phyloP scores from a whole-genome alignment of 805 yeast species.

The Pichia scutulata region DNA sequence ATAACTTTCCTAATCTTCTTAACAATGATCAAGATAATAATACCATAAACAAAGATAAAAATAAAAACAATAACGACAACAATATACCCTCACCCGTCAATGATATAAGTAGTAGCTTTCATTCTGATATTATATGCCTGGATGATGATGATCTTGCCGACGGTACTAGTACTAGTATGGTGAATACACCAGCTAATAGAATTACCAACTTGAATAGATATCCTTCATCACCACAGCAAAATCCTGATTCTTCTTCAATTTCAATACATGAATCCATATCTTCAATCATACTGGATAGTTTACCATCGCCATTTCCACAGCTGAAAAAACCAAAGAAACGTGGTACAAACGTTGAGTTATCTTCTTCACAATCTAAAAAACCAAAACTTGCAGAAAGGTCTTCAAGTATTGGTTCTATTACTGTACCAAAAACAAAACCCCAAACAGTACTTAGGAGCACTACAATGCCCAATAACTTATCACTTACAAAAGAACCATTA shows the following conservation, averaged over 20 bases:
- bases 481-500: neutral
- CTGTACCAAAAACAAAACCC: neutral
- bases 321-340: neutral
- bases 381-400: neutral
- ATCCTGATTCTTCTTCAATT: neutral
- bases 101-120: neutral
- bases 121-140: neutral
- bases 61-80: neutral
- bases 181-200: neutral
- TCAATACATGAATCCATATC: neutral
- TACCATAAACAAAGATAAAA: neutral
- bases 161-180: neutral
- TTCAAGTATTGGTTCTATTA: neutral
- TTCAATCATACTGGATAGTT: neutral
- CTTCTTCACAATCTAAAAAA: neutral
- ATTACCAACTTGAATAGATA: neutral
- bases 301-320: neutral
- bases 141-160: neutral
- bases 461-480: neutral
- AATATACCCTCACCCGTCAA: neutral
- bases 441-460: neutral
- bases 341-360: neutral
- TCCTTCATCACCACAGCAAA: constrained; percentile 3
- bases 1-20: neutral
- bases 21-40: too few relatives aligned